Evolutionary conservation across 805 yeast species (phyloP).

Genomic region (Zygosaccharomyces rouxii): DNA sequence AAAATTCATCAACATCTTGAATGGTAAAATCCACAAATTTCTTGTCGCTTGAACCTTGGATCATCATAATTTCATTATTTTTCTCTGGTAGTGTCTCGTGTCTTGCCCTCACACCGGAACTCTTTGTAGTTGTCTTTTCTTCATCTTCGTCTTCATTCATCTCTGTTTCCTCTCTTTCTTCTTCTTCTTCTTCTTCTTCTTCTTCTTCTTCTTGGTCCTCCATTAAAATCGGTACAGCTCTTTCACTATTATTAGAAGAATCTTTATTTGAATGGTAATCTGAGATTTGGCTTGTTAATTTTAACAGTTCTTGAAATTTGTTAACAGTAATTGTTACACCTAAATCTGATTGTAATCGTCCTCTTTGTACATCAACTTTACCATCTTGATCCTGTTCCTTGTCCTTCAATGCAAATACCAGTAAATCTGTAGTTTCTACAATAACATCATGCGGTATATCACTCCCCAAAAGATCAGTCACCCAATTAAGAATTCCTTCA

Average conservation of each 20-base stretch:
- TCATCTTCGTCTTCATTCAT: conserved; percentile 23
- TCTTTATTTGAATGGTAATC: conserved; percentile 41
- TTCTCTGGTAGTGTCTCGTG: conserved; percentile 1
- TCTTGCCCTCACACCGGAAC: background rate
- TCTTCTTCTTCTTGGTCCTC: conserved; percentile 43
- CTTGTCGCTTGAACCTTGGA: conserved; percentile 2
- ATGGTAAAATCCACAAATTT: conserved; percentile 29
- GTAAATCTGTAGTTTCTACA: conserved; percentile 33
- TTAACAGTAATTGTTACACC: conserved; percentile 30
- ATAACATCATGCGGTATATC: conserved; percentile 77
- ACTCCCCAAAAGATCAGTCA: conserved; percentile 49
- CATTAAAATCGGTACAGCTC: conserved; percentile 42
- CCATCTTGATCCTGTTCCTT: conserved; percentile 19
- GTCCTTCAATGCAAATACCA: conserved; percentile 21
- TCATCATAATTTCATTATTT: conserved; percentile 17
- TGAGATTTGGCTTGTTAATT: conserved; percentile 44
- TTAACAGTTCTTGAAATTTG: conserved; percentile 43
- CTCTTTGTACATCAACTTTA: conserved; percentile 39
- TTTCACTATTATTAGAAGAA: conserved; percentile 32
- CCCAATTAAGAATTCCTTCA: conserved; percentile 57
- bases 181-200: conserved; percentile 36
- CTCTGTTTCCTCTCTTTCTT: conserved; percentile 15
- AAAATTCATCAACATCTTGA: conserved; percentile 44
- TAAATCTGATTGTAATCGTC: conserved; percentile 46
- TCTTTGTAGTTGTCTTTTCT: conserved; percentile 2